phyloP scores from a whole-genome alignment of 2,329 filamentous ascomycete genomes.

The Penicillium sp. region DNA sequence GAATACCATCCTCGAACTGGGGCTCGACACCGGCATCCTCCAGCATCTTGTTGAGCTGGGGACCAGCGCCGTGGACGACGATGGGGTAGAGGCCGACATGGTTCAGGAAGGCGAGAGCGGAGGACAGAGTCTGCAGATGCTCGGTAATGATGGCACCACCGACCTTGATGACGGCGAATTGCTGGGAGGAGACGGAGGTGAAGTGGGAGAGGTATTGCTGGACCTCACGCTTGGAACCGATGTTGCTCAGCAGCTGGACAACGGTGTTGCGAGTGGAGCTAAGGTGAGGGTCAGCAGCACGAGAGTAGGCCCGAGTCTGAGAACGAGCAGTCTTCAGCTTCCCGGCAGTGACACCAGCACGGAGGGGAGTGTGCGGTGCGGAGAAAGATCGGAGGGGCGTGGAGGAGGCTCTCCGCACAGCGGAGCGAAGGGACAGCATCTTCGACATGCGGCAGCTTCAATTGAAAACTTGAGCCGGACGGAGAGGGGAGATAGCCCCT shows the following conservation, averaged over 20 bases:
- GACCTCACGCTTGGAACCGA: slow-evolving; percentile 93
- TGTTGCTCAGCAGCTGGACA: slow-evolving; percentile 89
- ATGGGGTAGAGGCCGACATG: slow-evolving; percentile 94
- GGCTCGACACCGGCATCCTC: slow-evolving; percentile 91
- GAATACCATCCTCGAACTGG: slow-evolving; percentile 93
- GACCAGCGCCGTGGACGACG: slow-evolving; percentile 92
- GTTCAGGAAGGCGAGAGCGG: slow-evolving; percentile 87
- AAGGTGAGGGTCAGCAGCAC: slow-evolving; percentile 55
- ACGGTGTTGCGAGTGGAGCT: slow-evolving; percentile 75
- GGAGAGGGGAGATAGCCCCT: slow-evolving; percentile 22
- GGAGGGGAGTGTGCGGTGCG: slow-evolving; percentile 39
- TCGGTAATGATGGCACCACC: slow-evolving; percentile 95
- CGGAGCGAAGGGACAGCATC: slow-evolving; percentile 49
- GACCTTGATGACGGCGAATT: slow-evolving; percentile 98
- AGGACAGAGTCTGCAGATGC: slow-evolving; percentile 87
- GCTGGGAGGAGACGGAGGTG: slow-evolving; percentile 92
- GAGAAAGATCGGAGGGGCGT: slow-evolving; percentile 47
- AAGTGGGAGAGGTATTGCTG: slow-evolving; percentile 98
- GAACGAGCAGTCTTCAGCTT: slow-evolving; percentile 33
- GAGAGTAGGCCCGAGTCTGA: slow-evolving; percentile 50
- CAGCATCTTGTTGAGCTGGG: slow-evolving; percentile 90
- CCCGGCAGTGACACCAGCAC: slow-evolving; percentile 30
- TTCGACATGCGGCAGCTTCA: slow-evolving; percentile 49
- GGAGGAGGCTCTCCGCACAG: slow-evolving; percentile 50
- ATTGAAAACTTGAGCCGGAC: slow-evolving; percentile 21